Percentiles rank a stretch among this genome's conserved stretches.
Conservation (phyloP, 176 grass and related monocot species). For the Aegilops bicornis region DNA sequence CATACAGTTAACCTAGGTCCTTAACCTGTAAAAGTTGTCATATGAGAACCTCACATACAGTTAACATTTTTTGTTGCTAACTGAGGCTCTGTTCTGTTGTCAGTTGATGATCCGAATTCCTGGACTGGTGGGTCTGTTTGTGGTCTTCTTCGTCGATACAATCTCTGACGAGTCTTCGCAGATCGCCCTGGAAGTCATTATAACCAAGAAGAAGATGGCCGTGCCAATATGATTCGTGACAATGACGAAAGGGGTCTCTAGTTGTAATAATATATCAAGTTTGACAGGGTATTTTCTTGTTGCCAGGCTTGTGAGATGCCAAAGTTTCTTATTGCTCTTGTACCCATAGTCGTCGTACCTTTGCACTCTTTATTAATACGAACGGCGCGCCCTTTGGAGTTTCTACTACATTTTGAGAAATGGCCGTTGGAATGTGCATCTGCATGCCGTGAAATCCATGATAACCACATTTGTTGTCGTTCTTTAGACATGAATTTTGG, state of each 20-base stretch:
- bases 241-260: constrained; percentile 28
- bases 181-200: constrained; percentile 8
- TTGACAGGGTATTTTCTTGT: constrained; percentile 31
- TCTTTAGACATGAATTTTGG: not conserved
- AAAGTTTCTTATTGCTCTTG: constrained; percentile 7
- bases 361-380: not conserved
- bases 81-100: not conserved
- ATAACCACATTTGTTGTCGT: not conserved
- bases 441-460: constrained; percentile 2
- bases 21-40: not conserved
- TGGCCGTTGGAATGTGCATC: constrained; percentile 8
- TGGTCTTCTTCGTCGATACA: not conserved
- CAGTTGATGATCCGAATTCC: constrained; percentile 34
- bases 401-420: constrained; percentile 24
- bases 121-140: not conserved
- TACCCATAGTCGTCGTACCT: not conserved
- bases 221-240: constrained; percentile 36
- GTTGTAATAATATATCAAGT: constrained; percentile 48
- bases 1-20: not conserved
- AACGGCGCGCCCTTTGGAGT: not conserved
- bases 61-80: constrained; percentile 5
- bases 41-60: too few species aligned
- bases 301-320: constrained; percentile 8
- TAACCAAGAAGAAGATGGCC: constrained; percentile 16
- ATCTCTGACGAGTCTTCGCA: constrained; percentile 3